phyloP scores from a whole-genome alignment of 352 stramenopile species.

The Nothophytophthora sp. region DNA sequence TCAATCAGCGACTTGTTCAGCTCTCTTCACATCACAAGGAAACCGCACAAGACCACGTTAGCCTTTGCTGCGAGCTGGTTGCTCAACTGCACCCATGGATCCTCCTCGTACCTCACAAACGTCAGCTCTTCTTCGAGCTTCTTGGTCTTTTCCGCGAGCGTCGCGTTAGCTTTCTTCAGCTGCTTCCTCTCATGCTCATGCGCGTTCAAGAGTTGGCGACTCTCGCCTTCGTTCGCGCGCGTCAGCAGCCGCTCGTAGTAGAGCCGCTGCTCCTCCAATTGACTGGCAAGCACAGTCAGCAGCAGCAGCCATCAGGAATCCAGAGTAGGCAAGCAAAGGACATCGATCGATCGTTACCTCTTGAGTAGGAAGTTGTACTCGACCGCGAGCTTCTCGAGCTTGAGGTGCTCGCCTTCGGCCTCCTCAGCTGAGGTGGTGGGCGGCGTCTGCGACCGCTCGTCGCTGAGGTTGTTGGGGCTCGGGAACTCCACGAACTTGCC shows the following conservation, averaged over 20 bases:
- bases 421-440: constrained; percentile 76
- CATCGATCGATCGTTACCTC: constrained; percentile 42
- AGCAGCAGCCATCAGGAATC: background rate
- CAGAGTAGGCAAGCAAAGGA: background rate
- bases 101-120: constrained; percentile 63
- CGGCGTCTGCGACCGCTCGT: constrained; percentile 69
- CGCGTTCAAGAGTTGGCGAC: constrained; percentile 46
- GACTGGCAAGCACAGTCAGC: constrained; percentile 35
- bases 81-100: background rate
- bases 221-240: constrained; percentile 60
- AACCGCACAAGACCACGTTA: constrained; percentile 5
- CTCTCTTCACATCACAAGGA: constrained; percentile 43
- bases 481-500: constrained; percentile 97
- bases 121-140: constrained; percentile 84
- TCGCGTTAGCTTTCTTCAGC: constrained; percentile 75
- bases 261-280: constrained; percentile 95
- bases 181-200: constrained; percentile 83
- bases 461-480: constrained; percentile 77
- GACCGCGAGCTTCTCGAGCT: constrained; percentile 94
- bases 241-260: constrained; percentile 90
- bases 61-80: background rate
- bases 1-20: constrained; percentile 89
- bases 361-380: constrained; percentile 98
- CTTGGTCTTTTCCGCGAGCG: constrained; percentile 58
- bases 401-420: constrained; percentile 92